These are phyloP conservation scores for Collybiopsis luxurians DNA, from an alignment of 768 basidiomycete genomes.

Conservation along the genomic window DNA sequence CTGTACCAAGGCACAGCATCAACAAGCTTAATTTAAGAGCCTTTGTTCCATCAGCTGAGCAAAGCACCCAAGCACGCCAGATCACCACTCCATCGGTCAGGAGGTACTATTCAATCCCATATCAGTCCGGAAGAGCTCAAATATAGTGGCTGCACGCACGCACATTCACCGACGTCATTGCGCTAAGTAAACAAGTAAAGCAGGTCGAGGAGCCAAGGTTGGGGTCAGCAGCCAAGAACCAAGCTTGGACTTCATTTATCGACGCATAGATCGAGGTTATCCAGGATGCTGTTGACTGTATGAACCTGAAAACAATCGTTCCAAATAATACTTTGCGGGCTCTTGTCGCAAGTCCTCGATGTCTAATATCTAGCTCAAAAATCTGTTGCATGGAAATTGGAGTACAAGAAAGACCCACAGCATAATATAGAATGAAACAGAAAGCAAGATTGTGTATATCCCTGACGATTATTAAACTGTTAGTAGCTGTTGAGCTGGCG, in stretches of 20 bases:
- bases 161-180: conserved; percentile 1
- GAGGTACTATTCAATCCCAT: neutral
- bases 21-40: neutral
- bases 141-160: neutral
- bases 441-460: neutral
- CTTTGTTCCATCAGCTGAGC: neutral
- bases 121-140: neutral
- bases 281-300: neutral
- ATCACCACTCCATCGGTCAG: conserved; percentile 6
- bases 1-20: neutral
- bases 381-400: neutral
- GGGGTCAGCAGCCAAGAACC: neutral
- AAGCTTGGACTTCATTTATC: neutral
- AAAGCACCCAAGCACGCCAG: conserved; percentile 8
- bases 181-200: neutral
- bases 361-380: neutral
- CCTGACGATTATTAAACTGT: neutral
- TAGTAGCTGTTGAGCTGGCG: no score
- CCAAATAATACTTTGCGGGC: conserved; percentile 2
- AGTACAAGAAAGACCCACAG: neutral
- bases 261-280: no score
- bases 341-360: neutral
- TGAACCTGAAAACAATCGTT: conserved; percentile 3
- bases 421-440: neutral
- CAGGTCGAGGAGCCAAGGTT: neutral